Percentiles rank a stretch among this genome's conserved stretches.
phyloP scores from a whole-genome alignment of 163 green algal species.

The Smithsoniella earleae region DNA sequence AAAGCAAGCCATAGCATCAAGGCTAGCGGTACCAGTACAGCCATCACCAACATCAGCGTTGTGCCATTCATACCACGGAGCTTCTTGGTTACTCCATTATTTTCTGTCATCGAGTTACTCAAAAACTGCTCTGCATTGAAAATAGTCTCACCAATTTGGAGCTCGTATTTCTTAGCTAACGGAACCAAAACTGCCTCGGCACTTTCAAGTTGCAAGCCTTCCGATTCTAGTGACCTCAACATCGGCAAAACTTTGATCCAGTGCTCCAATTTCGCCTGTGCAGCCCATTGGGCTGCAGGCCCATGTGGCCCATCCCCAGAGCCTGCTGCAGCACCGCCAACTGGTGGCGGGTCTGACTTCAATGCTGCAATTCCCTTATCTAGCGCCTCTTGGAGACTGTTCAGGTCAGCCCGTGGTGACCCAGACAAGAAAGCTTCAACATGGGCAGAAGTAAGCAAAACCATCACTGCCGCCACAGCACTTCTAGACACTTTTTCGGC shows the following conservation, averaged over 20 bases:
- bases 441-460: neutral
- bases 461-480: slow-evolving; percentile 8
- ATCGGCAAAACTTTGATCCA: slow-evolving; percentile 29
- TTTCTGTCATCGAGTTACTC: neutral
- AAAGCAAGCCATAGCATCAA: slow-evolving; percentile 6
- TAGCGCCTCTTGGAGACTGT: neutral
- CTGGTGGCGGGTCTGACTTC: neutral
- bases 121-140: slow-evolving; percentile 30
- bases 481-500: neutral
- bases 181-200: slow-evolving; percentile 8
- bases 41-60: slow-evolving; percentile 10
- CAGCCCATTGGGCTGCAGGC: too few species aligned
- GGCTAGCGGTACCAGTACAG: neutral
- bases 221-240: neutral
- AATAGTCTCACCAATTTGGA: slow-evolving; percentile 1
- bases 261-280: neutral
- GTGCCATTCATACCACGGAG: neutral
- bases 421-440: slow-evolving; percentile 10
- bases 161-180: slow-evolving; percentile 18
- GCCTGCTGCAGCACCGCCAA: slow-evolving; percentile 27
- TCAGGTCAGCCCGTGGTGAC: slow-evolving; percentile 5
- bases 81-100: neutral
- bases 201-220: slow-evolving; percentile 7
- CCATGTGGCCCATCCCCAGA: too few species aligned
- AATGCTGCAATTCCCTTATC: slow-evolving; percentile 16